A percentile compares a stretch with the other conserved stretches of the same genome.
These are phyloP conservation scores for Cairneyella variabilis DNA, from an alignment of 495 filamentous ascomycete genomes.

Conservation along the genomic window DNA sequence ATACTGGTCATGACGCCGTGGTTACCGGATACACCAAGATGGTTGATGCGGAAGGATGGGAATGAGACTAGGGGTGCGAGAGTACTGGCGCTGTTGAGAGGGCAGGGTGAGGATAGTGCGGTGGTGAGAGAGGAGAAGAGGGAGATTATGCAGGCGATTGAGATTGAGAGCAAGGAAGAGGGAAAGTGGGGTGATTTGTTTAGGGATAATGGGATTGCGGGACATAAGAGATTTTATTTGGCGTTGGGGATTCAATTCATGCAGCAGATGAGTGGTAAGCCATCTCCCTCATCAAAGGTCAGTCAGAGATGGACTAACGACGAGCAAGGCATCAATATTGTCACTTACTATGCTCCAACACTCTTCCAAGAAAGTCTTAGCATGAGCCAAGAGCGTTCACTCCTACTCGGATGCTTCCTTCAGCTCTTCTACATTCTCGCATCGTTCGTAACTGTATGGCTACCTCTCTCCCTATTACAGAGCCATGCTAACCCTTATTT, in stretches of 20 bases:
- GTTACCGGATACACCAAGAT: conserved; percentile 69
- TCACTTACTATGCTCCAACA: conserved; percentile 66
- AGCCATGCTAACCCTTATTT: conserved; percentile 36
- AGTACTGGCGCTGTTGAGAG: conserved; percentile 18
- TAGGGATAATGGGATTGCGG: conserved; percentile 25
- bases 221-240: conserved; percentile 31
- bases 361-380: conserved; percentile 54
- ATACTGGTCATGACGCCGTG: conserved; percentile 56
- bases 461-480: not conserved
- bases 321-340: conserved; percentile 72
- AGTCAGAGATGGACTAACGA: too few species aligned
- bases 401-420: conserved; percentile 62
- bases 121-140: not conserved
- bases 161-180: conserved; percentile 17
- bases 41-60: not conserved
- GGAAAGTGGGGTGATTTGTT: conserved; percentile 27
- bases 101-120: not conserved
- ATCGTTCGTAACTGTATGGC: conserved; percentile 66
- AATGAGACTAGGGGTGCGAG: not conserved
- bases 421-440: conserved; percentile 47
- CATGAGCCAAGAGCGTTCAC: conserved; percentile 36
- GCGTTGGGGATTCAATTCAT: conserved; percentile 41
- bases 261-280: conserved; percentile 39
- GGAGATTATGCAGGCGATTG: not conserved
- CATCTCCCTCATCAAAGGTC: conserved; percentile 18